phyloP scores from a whole-genome alignment of 441 rosid genomes.

The Eutrema salsugineum region DNA sequence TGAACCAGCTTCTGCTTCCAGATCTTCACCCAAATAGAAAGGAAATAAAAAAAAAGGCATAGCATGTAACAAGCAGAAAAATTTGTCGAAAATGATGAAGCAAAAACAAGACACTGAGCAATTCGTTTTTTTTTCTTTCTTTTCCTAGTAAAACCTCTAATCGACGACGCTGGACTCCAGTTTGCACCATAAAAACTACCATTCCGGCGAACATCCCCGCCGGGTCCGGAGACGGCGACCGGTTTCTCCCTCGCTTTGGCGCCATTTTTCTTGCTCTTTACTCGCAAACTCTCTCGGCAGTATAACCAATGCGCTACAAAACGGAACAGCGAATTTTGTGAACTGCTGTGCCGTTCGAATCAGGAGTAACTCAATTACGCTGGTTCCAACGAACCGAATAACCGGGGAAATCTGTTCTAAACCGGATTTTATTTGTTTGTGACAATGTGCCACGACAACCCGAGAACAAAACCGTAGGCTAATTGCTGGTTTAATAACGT shows the following conservation, averaged over 20 bases:
- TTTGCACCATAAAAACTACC: constrained; percentile 59
- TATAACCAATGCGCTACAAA: not conserved
- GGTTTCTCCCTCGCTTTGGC: constrained; percentile 55
- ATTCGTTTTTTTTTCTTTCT: not conserved
- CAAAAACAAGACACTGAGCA: not conserved
- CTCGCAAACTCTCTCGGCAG: constrained; percentile 12
- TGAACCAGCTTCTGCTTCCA: constrained; percentile 91
- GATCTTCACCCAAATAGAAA: constrained; percentile 40
- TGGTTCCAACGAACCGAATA: not conserved
- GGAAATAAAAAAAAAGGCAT: not conserved
- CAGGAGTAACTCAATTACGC: not conserved
- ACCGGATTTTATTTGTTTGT: not conserved
- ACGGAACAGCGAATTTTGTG: not conserved
- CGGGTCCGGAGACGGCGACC: constrained; percentile 49
- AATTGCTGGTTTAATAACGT: not conserved
- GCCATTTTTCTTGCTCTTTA: constrained; percentile 44
- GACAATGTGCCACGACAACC: not conserved
- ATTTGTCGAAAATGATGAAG: not conserved
- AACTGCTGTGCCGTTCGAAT: not conserved
- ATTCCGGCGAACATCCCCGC: constrained; percentile 74
- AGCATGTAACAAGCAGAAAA: not conserved
- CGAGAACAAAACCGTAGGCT: not conserved
- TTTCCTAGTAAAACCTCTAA: constrained; percentile 54
- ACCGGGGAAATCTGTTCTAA: not conserved
- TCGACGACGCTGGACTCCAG: constrained; percentile 74